Evolutionary conservation across 768 basidiomycete genomes (phyloP).

Genomic region (Naganishia onofrii): DNA sequence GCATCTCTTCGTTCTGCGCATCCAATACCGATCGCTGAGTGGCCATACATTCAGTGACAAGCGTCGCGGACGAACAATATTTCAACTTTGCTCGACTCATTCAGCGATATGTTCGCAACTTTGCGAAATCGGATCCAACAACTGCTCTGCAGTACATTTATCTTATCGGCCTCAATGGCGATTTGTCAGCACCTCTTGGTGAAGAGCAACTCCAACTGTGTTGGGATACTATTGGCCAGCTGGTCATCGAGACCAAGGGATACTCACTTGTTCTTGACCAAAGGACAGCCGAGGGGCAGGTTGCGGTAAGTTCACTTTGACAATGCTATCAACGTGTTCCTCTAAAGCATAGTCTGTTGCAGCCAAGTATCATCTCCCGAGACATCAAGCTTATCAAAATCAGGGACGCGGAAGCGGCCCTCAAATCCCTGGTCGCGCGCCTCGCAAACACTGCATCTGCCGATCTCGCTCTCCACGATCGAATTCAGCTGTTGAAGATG

Average conservation of each 20-base stretch:
- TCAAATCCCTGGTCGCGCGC: conserved; percentile 74
- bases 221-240: conserved; percentile 53
- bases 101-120: conserved; percentile 89
- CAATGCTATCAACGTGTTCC: background rate
- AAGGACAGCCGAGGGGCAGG: conserved; percentile 81
- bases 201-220: conserved; percentile 72
- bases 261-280: conserved; percentile 97
- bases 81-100: conserved; percentile 71
- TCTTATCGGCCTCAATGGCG: conserved; percentile 72
- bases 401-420: conserved; percentile 64
- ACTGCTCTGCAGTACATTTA: conserved; percentile 94
- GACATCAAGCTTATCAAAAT: conserved; percentile 73
- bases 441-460: conserved; percentile 79
- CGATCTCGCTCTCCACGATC: conserved; percentile 79
- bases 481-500: conserved; percentile 92
- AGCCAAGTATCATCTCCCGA: conserved; percentile 87
- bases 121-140: conserved; percentile 86
- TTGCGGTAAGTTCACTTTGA: conserved; percentile 60
- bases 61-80: conserved; percentile 11
- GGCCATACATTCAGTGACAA: background rate
- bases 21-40: background rate
- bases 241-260: conserved; percentile 53
- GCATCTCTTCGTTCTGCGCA: background rate
- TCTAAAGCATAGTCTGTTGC: conserved; percentile 2
- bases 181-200: conserved; percentile 69